Conservation (phyloP, 2,329 filamentous ascomycete genomes). For the Pseudogymnoascus verrucosus region DNA sequence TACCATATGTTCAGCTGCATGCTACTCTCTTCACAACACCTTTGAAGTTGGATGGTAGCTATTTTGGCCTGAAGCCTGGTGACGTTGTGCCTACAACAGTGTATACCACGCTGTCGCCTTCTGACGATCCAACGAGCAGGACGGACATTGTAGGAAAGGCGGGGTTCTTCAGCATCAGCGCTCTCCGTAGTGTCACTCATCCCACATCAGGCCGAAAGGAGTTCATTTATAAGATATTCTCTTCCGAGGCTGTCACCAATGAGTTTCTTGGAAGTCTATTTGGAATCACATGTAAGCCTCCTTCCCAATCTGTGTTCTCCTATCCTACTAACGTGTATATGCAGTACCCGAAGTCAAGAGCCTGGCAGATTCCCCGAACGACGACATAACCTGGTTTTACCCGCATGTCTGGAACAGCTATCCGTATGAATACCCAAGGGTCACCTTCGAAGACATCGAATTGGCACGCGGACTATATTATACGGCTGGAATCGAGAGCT, state of each 20-base stretch:
- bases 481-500: slow-evolving; percentile 74
- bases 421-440: slow-evolving; percentile 73
- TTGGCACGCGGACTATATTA: slow-evolving; percentile 62
- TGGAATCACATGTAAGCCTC: slow-evolving; percentile 27
- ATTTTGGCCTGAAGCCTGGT: slow-evolving; percentile 60
- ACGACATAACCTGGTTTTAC: slow-evolving; percentile 65
- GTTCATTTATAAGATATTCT: slow-evolving; percentile 60
- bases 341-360: slow-evolving; percentile 20
- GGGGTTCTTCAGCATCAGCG: slow-evolving; percentile 81
- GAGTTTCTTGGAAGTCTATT: slow-evolving; percentile 47
- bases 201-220: slow-evolving; percentile 46
- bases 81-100: slow-evolving; percentile 61
- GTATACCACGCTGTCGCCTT: slow-evolving; percentile 64
- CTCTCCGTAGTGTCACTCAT: slow-evolving; percentile 57
- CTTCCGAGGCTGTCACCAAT: slow-evolving; percentile 43
- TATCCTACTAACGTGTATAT: slow-evolving; percentile 12
- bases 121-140: slow-evolving; percentile 29
- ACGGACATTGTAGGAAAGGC: slow-evolving; percentile 58
- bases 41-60: slow-evolving; percentile 58
- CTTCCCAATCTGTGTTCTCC: not conserved
- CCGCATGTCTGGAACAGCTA: slow-evolving; percentile 77
- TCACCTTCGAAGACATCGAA: slow-evolving; percentile 76
- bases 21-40: slow-evolving; percentile 85
- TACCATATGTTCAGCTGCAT: slow-evolving; percentile 81
- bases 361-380: slow-evolving; percentile 12